A percentile compares a stretch with the other conserved stretches of the same genome.
Evolutionary conservation across 2,329 filamentous ascomycete genomes (phyloP).

Genomic region (Stachybotrys echinatus): DNA sequence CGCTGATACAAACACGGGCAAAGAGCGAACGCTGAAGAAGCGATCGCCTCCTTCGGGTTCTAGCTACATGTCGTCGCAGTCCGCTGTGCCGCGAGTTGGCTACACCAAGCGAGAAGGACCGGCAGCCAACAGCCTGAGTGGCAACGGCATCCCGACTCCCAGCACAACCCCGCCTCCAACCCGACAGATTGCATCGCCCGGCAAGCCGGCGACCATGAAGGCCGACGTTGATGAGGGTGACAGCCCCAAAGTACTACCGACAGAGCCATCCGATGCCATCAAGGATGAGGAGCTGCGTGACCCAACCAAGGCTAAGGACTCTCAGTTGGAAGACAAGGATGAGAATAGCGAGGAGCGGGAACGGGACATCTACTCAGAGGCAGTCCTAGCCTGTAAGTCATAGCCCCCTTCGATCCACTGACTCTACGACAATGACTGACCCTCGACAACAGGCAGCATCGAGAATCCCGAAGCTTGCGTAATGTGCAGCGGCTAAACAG

Average conservation of each 20-base stretch:
- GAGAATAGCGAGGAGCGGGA: conserved; percentile 70
- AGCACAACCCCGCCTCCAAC: conserved; percentile 59
- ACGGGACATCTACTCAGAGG: conserved; percentile 91
- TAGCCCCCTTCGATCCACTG: background rate
- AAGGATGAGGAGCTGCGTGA: conserved; percentile 62
- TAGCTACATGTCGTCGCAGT: conserved; percentile 51
- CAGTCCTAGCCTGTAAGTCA: conserved; percentile 76
- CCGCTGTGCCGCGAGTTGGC: conserved; percentile 63
- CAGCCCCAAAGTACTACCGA: conserved; percentile 71
- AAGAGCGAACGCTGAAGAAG: conserved; percentile 63
- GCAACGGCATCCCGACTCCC: conserved; percentile 64
- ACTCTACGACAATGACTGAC: conserved; percentile 25
- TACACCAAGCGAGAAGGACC: conserved; percentile 51
- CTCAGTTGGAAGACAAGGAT: conserved; percentile 69
- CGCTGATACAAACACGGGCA: conserved; percentile 72
- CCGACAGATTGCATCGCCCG: conserved; percentile 48
- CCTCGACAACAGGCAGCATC: conserved; percentile 64
- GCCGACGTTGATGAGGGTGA: conserved; percentile 73
- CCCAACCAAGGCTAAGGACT: conserved; percentile 40
- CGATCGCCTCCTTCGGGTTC: conserved; percentile 52
- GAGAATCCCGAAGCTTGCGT: conserved; percentile 92
- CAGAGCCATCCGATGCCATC: conserved; percentile 60
- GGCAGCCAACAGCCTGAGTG: conserved; percentile 26
- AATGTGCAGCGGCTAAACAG: conserved; percentile 87
- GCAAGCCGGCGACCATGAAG: conserved; percentile 64